Evolutionary conservation across 352 stramenopile genomes (phyloP).

Genomic region (Globisporangium nunn): DNA sequence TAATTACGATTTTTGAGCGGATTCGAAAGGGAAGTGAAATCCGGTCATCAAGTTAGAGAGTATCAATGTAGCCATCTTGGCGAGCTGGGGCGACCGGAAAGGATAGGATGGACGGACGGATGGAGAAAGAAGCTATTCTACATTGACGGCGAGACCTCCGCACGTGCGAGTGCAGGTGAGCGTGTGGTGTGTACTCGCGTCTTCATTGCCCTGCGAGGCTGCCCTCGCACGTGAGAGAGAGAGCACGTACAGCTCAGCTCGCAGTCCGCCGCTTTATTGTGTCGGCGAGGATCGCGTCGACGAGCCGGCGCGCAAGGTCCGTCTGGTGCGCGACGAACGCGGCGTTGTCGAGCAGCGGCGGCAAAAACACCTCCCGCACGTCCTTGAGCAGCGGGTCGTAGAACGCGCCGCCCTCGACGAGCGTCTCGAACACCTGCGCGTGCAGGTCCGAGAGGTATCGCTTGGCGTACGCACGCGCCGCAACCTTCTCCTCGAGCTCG

Average conservation of each 20-base stretch:
- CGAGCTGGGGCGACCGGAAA: too few species aligned
- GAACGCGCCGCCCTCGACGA: constrained; percentile 85
- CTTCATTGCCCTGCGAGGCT: too few species aligned
- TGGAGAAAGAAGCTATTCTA: too few species aligned
- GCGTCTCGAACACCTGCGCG: constrained; percentile 79
- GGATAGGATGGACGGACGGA: too few species aligned
- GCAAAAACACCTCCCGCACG: constrained; percentile 77
- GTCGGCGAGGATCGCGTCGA: constrained; percentile 24
- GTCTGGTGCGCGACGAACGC: constrained; percentile 35
- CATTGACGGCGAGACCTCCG: too few species aligned
- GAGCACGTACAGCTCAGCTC: neutral
- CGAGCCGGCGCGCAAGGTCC: constrained; percentile 26
- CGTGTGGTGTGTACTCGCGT: too few species aligned
- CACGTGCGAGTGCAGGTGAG: too few species aligned
- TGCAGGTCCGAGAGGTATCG: constrained; percentile 86
- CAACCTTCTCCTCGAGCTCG: constrained; percentile 90
- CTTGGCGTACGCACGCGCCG: constrained; percentile 82
- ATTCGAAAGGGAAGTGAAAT: too few species aligned
- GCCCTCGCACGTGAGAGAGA: neutral
- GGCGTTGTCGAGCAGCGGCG: constrained; percentile 40
- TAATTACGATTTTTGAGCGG: too few species aligned
- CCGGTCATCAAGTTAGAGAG: too few species aligned
- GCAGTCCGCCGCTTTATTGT: constrained; percentile 21
- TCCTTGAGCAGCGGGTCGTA: constrained; percentile 86
- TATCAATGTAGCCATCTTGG: too few species aligned